These are phyloP conservation scores for Rhodotorula sp. DNA, from an alignment of 1,284 basidiomycete genomes.

Conservation along the genomic window DNA sequence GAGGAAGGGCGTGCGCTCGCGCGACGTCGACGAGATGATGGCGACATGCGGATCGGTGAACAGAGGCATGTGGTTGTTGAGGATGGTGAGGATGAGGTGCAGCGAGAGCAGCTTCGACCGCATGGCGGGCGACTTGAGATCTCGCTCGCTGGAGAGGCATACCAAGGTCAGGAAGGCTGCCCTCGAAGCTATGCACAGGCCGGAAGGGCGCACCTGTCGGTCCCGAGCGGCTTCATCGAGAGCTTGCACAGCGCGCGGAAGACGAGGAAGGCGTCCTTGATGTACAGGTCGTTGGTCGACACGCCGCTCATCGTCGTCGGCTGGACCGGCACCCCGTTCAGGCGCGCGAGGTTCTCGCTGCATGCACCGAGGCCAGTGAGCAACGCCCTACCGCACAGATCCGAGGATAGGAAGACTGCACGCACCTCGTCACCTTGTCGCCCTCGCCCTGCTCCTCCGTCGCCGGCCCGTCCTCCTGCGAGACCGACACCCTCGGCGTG, in stretches of 20 bases:
- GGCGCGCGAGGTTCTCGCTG: slow-evolving; percentile 31
- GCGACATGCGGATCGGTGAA: slow-evolving; percentile 82
- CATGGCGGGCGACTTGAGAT: slow-evolving; percentile 92
- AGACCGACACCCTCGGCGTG: slow-evolving; percentile 21
- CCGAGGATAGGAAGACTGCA: background rate
- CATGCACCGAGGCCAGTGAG: too few species aligned
- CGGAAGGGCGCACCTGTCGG: slow-evolving; percentile 55
- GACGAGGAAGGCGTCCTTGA: slow-evolving; percentile 95
- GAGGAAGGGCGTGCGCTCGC: slow-evolving; percentile 82
- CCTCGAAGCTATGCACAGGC: background rate
- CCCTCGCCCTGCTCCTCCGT: background rate
- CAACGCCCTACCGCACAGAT: too few species aligned
- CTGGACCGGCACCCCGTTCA: slow-evolving; percentile 17
- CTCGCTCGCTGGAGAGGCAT: slow-evolving; percentile 68
- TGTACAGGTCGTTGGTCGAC: slow-evolving; percentile 55
- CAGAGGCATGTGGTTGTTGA: slow-evolving; percentile 85
- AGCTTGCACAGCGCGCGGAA: slow-evolving; percentile 93
- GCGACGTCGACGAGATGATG: slow-evolving; percentile 81
- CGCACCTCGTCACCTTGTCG: slow-evolving; percentile 35
- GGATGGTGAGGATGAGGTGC: slow-evolving; percentile 86
- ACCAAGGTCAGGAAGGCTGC: background rate
- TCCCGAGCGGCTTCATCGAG: slow-evolving; percentile 94
- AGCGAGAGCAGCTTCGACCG: slow-evolving; percentile 89
- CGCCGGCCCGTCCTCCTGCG: slow-evolving; percentile 5
- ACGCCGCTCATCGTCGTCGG: slow-evolving; percentile 3